phyloP scores from a whole-genome alignment of 2,329 filamentous ascomycete genomes.

The Neonectria hederae region DNA sequence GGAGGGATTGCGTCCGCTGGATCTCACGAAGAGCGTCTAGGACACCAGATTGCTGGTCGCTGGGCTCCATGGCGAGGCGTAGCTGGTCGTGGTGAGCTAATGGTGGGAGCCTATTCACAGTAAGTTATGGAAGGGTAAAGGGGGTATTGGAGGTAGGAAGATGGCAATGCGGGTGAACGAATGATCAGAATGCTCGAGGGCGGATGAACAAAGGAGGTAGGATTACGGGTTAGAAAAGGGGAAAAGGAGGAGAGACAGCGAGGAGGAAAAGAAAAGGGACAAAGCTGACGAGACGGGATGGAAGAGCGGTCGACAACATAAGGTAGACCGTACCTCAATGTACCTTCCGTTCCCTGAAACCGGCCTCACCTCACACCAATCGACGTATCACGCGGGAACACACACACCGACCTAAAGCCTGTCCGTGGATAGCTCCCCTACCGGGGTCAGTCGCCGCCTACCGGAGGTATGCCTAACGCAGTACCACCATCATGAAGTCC shows the following conservation, averaged over 20 bases:
- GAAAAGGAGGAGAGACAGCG: slow-evolving; percentile 6
- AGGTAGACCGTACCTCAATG: slow-evolving; percentile 33
- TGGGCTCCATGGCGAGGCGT: slow-evolving; percentile 37
- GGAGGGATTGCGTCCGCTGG: slow-evolving; percentile 52
- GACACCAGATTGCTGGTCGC: slow-evolving; percentile 36
- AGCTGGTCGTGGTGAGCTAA: neutral
- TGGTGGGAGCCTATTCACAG: neutral
- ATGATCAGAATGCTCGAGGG: neutral
- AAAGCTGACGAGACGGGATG: slow-evolving; percentile 11
- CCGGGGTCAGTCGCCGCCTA: slow-evolving; percentile 9
- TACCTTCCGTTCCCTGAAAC: slow-evolving; percentile 21
- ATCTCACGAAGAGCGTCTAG: slow-evolving; percentile 51
- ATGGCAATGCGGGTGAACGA: neutral
- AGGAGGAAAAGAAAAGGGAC: slow-evolving; percentile 4
- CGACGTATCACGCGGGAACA: slow-evolving; percentile 21
- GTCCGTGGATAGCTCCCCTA: slow-evolving; percentile 14
- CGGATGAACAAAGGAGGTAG: slow-evolving; percentile 9
- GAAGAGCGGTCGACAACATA: slow-evolving; percentile 29
- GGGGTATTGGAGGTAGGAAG: neutral
- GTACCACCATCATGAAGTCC: slow-evolving; percentile 9
- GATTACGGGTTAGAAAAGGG: neutral
- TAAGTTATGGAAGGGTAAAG: neutral
- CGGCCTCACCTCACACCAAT: slow-evolving; percentile 12
- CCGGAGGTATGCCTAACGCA: slow-evolving; percentile 13
- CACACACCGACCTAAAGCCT: slow-evolving; percentile 21